Evolutionary conservation across 2,329 filamentous ascomycete species (phyloP).

Genomic region (Pseudopyricularia cyperi): DNA sequence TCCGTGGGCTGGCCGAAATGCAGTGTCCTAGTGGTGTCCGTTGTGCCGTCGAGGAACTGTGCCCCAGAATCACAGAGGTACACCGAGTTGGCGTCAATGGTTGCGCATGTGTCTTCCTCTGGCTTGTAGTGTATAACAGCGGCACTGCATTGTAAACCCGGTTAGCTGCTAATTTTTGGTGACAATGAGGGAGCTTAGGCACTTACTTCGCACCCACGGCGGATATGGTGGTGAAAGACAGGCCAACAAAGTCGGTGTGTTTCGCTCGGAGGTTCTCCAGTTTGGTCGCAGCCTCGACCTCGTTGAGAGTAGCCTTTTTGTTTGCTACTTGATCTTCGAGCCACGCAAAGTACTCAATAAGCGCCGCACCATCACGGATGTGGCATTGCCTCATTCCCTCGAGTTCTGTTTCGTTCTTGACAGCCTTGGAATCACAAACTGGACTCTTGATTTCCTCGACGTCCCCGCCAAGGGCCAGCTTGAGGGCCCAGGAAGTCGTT

Average conservation of each 20-base stretch:
- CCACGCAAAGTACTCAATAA: conserved; percentile 94
- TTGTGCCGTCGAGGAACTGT: conserved; percentile 93
- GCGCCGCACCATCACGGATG: conserved; percentile 79
- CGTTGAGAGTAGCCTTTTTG: conserved; percentile 64
- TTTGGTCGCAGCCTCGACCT: conserved; percentile 86
- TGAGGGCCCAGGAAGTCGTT: conserved; percentile 86
- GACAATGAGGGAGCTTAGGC: conserved; percentile 1
- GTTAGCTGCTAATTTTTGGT: not conserved
- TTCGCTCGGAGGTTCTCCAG: conserved; percentile 61
- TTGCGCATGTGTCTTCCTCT: conserved; percentile 66
- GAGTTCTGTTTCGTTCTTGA: conserved; percentile 85
- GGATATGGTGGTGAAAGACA: conserved; percentile 93
- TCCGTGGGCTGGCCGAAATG: conserved; percentile 80
- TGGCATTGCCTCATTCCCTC: conserved; percentile 92
- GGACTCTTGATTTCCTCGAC: conserved; percentile 83
- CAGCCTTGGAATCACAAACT: conserved; percentile 78
- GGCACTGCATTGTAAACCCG: conserved; percentile 41
- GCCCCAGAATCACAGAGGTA: conserved; percentile 96
- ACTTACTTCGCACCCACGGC: conserved; percentile 68
- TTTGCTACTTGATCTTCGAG: conserved; percentile 74
- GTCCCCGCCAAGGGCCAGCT: conserved; percentile 73
- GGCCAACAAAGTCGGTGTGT: conserved; percentile 65
- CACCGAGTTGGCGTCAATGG: conserved; percentile 71
- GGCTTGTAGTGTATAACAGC: conserved; percentile 95
- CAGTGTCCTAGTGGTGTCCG: conserved; percentile 84